Evolutionary conservation across 2,329 filamentous ascomycete genomes (phyloP), one percentile per base, ranked within the genome.

Genomic region (Basipetospora sp.): DNA sequence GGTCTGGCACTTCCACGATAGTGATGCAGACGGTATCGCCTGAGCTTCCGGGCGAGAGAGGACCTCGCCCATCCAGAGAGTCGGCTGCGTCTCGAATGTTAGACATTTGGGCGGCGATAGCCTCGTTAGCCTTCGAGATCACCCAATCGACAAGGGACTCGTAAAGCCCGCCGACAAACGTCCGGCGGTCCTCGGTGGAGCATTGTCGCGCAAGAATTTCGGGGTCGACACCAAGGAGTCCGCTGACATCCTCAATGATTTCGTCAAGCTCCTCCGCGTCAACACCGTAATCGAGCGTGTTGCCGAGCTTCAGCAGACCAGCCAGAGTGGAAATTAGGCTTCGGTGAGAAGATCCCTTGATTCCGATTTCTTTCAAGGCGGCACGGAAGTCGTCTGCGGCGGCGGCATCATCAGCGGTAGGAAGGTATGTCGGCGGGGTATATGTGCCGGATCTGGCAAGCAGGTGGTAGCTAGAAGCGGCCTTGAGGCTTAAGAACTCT

Each of bases 141-240:
- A 98, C 81, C 82, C 86, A 96, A 53, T 96, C 90, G 0, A 98
- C 86, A 18, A 96, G 65, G 10, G 87, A 79, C 58, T 98, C 90
- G 51, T 98, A 98, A 13, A 96, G 67, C 3, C 84, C 87, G 10
- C 77, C 79, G 42, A 96, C 82, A 29, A 94, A 64, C 2, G 82
- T 76, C 50, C 80, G 74, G 8, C 90, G 77, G 42, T 96, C 90
- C 42, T 87, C 75, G 0, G 86, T 92, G 42, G 77, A 80, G 56
- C 84, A 85, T 50, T 88, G 79, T 36, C 71, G 71, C 29, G 80
- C 62, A 6, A 98, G 71, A 2, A 87, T 69, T 31, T 93, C 85
- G 0, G 87, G 83, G 26, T 94, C 84, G 36, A 98, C 62, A 15
- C 88, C 87, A 3, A 98, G 67, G 2, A 98, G 67, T 1, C 78